A percentile compares a stretch with the other conserved stretches of the same genome.
phyloP scores from a whole-genome alignment of 1,284 basidiomycete species.

The Ustanciosporium gigantosporum region DNA sequence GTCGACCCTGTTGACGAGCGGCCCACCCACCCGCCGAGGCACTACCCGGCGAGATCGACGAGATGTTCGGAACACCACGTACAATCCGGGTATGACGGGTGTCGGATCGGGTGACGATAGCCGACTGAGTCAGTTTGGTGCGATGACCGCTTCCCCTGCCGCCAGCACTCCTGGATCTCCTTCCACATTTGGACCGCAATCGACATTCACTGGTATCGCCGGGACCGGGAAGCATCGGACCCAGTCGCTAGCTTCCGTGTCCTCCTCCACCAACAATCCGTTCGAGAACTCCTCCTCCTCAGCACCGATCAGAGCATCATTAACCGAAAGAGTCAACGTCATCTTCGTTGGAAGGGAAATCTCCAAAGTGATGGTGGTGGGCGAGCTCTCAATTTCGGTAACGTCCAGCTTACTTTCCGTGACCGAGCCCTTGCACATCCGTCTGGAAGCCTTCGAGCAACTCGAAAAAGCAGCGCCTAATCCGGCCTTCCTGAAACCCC shows the following conservation, averaged over 20 bases:
- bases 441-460: slow-evolving; percentile 63
- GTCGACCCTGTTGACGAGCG: slow-evolving; percentile 61
- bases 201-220: slow-evolving; percentile 26
- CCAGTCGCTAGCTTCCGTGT: slow-evolving; percentile 42
- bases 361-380: slow-evolving; percentile 64
- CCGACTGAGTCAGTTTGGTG: slow-evolving; percentile 31
- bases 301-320: slow-evolving; percentile 50
- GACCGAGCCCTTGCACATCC: slow-evolving; percentile 58
- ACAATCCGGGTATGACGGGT: slow-evolving; percentile 39
- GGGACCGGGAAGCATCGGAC: slow-evolving; percentile 36
- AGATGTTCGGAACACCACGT: slow-evolving; percentile 64
- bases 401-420: background rate
- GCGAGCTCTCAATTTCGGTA: slow-evolving; percentile 63
- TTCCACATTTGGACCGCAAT: slow-evolving; percentile 24
- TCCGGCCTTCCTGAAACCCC: slow-evolving; percentile 63
- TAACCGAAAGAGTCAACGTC: slow-evolving; percentile 66
- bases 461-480: slow-evolving; percentile 66
- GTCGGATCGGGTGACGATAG: slow-evolving; percentile 15
- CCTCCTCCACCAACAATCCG: slow-evolving; percentile 34
- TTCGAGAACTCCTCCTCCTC: slow-evolving; percentile 32
- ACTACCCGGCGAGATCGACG: slow-evolving; percentile 63
- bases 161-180: slow-evolving; percentile 17
- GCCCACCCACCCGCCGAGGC: slow-evolving; percentile 52
- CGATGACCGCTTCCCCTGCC: slow-evolving; percentile 16
- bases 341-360: slow-evolving; percentile 62